Base-by-base conservation (phyloP, 1,284 basidiomycete species). In the Moesziomyces aphidis region DNA sequence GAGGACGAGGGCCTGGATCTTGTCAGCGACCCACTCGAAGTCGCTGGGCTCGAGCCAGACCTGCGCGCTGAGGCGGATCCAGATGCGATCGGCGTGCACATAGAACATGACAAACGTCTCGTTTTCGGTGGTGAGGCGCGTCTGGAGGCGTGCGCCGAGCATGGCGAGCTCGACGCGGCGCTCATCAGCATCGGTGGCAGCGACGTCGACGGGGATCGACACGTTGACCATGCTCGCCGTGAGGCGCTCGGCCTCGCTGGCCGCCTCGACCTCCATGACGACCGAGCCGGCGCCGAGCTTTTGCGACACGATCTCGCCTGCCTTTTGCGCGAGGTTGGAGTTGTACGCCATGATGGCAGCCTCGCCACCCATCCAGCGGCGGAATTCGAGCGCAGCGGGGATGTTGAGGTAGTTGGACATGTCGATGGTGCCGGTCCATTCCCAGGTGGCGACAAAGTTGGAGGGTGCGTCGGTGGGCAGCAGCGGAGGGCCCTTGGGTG, bases 291-390 rank as follows among this genome's bases (percentile, higher is more conserved):
- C 49, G 21, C 70, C 70, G 1, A 90, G 84, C 69, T 90, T 87
- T 0, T 90, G 89, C 4, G 94, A 87, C 15, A 86, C 86, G 63
- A 88, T 49, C 21, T 51, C 87, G 0, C 92, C 93, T 21, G 93
- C 94, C 56, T 88, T 86, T 1, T 91, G 75, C 0, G 94, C 94
- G 24, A 95, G 88, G 8, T 87, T 82, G 78, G 91, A 91, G 77
- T 90, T 93, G 84, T 95, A 93, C 5, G 86, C 87, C 79, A 91
- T 90, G 68, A 95, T 94, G 60, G 88, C 88, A 19, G 88, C 86
- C 85, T 96, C 94, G 2, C 94, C 94, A 1, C 94, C 94, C 22
- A 95, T 86, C 88, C 90, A 91, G 53, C 89, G 81, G 26, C 94
- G 88, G 86, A 94, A 95, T 48, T 91, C 88, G 10, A 95, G 83